Evolutionary conservation across 2,329 filamentous ascomycete genomes (phyloP), one percentile per base, ranked within the genome.

Genomic region (Teratosphaeria destructans): DNA sequence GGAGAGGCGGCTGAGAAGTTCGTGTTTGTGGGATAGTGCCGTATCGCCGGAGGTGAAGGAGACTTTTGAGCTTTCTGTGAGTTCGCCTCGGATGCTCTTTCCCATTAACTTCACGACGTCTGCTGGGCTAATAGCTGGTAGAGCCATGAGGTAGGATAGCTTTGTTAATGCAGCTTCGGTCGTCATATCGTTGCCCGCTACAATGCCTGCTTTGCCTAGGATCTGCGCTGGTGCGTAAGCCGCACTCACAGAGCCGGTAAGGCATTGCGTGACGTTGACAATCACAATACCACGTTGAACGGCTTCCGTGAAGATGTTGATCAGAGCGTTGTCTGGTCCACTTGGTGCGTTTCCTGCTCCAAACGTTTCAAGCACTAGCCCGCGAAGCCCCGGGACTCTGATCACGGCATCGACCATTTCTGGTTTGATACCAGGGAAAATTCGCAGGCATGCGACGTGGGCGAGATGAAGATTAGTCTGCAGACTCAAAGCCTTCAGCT

Each of bases 231-330:
- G 74, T 58, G 73, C 72, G 64, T 77, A 75, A n/a, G 73, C 68
- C 35, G 74, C 65, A 62, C 69, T 74, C 56, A 76, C 72, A 62
- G 71, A 76, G 57, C 73, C 73, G 63, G 68, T 75, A 66, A 86
- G 82, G 95, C 92, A 96, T 76, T 96, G 92, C 56, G 89, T 95
- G 61, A 96, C 86, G 71, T 95, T 96, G 65, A 96, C 89, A 61
- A 96, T 86, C 60, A 94, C 85, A 64, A 94, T 86, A 43, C 90
- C 91, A 60, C 90, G 83, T 69, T 86, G 79, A 49, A 95, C 89
- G 26, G 89, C 91, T 52, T 85, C 83, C 19, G 84, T 82, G 67
- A 96, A 85, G 55, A 93, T 88, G 58, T 85, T 85, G 16, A 88
- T 91, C 72, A 96, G 82, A 57, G 84, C 85, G 59, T 89, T 89